Conservation (phyloP, 306 rosid species). For the Fragaria vesca region DNA sequence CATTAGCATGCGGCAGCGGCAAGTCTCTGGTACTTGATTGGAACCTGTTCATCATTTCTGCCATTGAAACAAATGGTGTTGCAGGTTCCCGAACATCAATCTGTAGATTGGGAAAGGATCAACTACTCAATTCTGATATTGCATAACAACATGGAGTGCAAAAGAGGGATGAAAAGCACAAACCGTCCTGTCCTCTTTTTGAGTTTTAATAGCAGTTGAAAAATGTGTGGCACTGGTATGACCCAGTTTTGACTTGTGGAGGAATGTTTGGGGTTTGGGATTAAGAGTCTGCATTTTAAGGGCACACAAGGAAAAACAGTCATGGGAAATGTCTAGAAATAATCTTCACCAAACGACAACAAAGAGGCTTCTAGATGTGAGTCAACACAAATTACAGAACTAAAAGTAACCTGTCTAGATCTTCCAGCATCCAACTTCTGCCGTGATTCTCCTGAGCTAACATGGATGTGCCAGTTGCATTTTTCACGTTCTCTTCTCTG, state of each 20-base stretch:
- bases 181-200: slow-evolving; percentile 62
- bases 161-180: slow-evolving; percentile 10
- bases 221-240: slow-evolving; percentile 30
- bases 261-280: slow-evolving; percentile 67
- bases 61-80: slow-evolving; percentile 77
- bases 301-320: slow-evolving; percentile 2
- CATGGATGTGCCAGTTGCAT: slow-evolving; percentile 40
- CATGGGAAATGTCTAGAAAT: neutral
- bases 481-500: slow-evolving; percentile 40
- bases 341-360: neutral
- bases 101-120: slow-evolving; percentile 27
- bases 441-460: slow-evolving; percentile 78
- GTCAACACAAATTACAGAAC: slow-evolving; percentile 7
- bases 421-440: slow-evolving; percentile 89
- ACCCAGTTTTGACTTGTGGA: slow-evolving; percentile 82
- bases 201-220: slow-evolving; percentile 43
- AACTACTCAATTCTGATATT: slow-evolving; percentile 12
- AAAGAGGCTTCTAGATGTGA: neutral
- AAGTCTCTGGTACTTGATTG: slow-evolving; percentile 80
- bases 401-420: slow-evolving; percentile 70
- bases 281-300: slow-evolving; percentile 57
- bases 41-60: slow-evolving; percentile 87
- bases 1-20: slow-evolving; percentile 34
- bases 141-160: neutral
- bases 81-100: slow-evolving; percentile 77